Evolutionary conservation across 768 basidiomycete species (phyloP), one percentile per base, ranked within the genome.

Genomic region (Mycena indigotica): DNA sequence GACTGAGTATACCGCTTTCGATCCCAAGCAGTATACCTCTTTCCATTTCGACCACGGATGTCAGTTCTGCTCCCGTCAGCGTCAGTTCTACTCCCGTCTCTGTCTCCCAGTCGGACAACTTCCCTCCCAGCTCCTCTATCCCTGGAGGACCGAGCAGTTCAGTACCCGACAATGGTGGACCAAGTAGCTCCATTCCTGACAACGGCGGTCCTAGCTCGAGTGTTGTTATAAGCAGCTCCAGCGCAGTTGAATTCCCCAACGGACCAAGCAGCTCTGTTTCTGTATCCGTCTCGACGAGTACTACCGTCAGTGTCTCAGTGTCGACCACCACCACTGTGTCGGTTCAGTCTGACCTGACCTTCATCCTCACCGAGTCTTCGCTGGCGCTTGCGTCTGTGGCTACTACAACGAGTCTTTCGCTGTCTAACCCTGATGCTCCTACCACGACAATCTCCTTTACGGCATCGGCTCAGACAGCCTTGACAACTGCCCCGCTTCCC

Each of bases 401-500:
- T 12, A 63, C 74, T 0, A 65, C 75, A 2, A 56, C 73, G 2
- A 52, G 62, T 19, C 38, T 56, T 29, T 55, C 65, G 4, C 59
- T 79, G 5, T 78, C 79, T 2, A 68, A 82, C 58, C 80, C 82
- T 2, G 81, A 82, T 56, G 66, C 70, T 51, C 70, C 73, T 2
- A 74, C 78, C 1, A 77, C 77, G 4, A 74, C 76, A 0, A 23
- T 73, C 4, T 45, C 58, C 46, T 28, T 60, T 8, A 62, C 66
- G 3, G 58, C 63, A 28, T 23, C 66, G 0, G 59, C 68, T 1
- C 59, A 69, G 3, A 61, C 71, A 1, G 67, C 72, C 0, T 53
- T 71, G n/a, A 56, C 57, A 21, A 61, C 57, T 29, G 71, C 74
- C 0, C 58, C 83, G 0, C 74, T 91, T 13, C 90, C 91, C 0